phyloP scores from a whole-genome alignment of 1,284 basidiomycete species.

The Apiotrichum veenhuisii region DNA sequence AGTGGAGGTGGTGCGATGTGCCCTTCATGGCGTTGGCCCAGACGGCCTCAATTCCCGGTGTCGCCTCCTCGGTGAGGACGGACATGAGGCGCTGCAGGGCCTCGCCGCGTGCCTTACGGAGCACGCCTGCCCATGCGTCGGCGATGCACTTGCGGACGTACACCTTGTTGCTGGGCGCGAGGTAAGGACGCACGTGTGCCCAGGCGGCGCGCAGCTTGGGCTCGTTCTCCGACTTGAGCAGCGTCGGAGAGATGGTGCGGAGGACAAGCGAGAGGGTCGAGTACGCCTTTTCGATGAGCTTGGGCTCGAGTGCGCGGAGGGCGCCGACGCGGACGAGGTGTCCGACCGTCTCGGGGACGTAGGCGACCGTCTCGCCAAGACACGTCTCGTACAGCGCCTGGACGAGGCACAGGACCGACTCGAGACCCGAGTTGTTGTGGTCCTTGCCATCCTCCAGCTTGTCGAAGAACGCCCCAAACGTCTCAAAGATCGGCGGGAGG shows the following conservation, averaged over 20 bases:
- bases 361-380: constrained; percentile 34
- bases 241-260: constrained; percentile 33
- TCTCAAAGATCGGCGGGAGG: constrained; percentile 58
- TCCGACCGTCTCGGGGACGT: constrained; percentile 28
- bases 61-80: constrained; percentile 31
- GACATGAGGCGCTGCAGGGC: constrained; percentile 30
- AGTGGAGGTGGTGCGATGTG: constrained; percentile 74
- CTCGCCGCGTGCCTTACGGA: constrained; percentile 42
- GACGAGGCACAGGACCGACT: constrained; percentile 40
- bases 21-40: constrained; percentile 40
- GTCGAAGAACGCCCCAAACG: constrained; percentile 55
- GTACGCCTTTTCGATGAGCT: constrained; percentile 45
- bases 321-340: constrained; percentile 39
- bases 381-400: constrained; percentile 52
- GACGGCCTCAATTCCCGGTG: constrained; percentile 40
- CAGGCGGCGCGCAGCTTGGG: constrained; percentile 30
- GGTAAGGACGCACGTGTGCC: constrained; percentile 35
- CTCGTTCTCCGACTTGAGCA: constrained; percentile 33
- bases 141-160: constrained; percentile 48
- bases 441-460: constrained; percentile 30
- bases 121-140: constrained; percentile 47
- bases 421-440: constrained; percentile 41
- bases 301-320: constrained; percentile 39
- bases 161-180: constrained; percentile 35
- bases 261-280: constrained; percentile 46